A percentile compares a stretch with the other conserved stretches of the same genome.
Evolutionary conservation across 1,284 basidiomycete species (phyloP).

Genomic region (Melampsora americana): DNA sequence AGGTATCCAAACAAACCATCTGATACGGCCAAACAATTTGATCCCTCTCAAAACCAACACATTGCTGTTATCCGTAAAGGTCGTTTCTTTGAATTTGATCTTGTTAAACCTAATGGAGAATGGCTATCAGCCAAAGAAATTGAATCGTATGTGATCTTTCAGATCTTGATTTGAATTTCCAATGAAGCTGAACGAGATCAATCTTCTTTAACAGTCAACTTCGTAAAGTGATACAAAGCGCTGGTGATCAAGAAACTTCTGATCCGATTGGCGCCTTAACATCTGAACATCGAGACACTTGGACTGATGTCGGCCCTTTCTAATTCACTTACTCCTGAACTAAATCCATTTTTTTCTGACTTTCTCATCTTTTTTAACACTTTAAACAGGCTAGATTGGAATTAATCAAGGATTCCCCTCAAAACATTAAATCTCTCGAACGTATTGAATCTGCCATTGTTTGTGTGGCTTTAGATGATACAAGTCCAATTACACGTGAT

Average conservation of each 20-base stretch:
- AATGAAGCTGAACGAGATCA: conserved; percentile 42
- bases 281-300: conserved; percentile 81
- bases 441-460: conserved; percentile 87
- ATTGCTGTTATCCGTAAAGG: conserved; percentile 88
- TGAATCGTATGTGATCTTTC: conserved; percentile 59
- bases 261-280: conserved; percentile 76
- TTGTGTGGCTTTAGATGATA: conserved; percentile 79
- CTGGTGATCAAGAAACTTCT: conserved; percentile 60
- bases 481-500: conserved; percentile 72
- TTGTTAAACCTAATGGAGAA: conserved; percentile 63
- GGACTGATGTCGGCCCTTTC: conserved; percentile 67
- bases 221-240: conserved; percentile 68
- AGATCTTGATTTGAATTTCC: neutral
- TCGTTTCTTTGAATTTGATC: conserved; percentile 76
- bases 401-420: conserved; percentile 65
- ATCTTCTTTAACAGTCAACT: conserved; percentile 64
- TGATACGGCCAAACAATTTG: conserved; percentile 80
- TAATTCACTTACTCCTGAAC: neutral
- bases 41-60: conserved; percentile 73
- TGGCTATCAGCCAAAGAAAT: conserved; percentile 75
- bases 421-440: conserved; percentile 68
- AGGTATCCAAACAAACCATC: conserved; percentile 79
- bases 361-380: neutral
- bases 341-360: neutral
- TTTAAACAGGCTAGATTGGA: conserved; percentile 60